A percentile compares a stretch with the other conserved stretches of the same genome.
Conservation (phyloP, 345 rosid genomes). For the Dimocarpus longan region DNA sequence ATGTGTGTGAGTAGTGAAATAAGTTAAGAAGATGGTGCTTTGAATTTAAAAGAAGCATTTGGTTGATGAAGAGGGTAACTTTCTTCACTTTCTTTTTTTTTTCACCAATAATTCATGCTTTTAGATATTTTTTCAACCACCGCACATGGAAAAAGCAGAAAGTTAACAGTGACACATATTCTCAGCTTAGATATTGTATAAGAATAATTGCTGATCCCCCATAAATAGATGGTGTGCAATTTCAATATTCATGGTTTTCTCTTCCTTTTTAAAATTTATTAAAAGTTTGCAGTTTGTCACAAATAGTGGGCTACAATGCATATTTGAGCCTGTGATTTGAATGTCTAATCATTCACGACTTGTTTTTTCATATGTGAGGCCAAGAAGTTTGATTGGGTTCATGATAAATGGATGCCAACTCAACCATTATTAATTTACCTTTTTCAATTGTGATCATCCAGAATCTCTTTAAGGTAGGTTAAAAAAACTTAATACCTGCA, state of each 20-base stretch:
- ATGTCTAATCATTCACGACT: too few relatives aligned
- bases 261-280: too few relatives aligned
- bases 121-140: constrained; percentile 29
- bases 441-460: too few relatives aligned
- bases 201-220: background rate
- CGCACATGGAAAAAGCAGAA: constrained; percentile 38
- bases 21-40: too few relatives aligned
- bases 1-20: too few relatives aligned
- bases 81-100: constrained; percentile 20
- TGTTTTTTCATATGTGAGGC: too few relatives aligned
- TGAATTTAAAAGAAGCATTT: background rate
- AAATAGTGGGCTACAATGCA: too few relatives aligned
- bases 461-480: too few relatives aligned
- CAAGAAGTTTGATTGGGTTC: too few relatives aligned
- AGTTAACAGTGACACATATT: constrained; percentile 22
- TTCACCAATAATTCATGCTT: constrained; percentile 25
- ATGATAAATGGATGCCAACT: background rate
- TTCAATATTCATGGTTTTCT: background rate
- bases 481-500: too few relatives aligned
- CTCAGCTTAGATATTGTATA: constrained; percentile 7
- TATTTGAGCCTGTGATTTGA: too few relatives aligned
- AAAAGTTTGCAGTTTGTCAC: too few relatives aligned
- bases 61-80: constrained; percentile 13
- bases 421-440: background rate
- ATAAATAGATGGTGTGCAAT: background rate